A percentile compares a stretch with the other conserved stretches of the same genome.
Evolutionary conservation across 768 basidiomycete genomes (phyloP).

Genomic region (Sarcomyxa edulis): DNA sequence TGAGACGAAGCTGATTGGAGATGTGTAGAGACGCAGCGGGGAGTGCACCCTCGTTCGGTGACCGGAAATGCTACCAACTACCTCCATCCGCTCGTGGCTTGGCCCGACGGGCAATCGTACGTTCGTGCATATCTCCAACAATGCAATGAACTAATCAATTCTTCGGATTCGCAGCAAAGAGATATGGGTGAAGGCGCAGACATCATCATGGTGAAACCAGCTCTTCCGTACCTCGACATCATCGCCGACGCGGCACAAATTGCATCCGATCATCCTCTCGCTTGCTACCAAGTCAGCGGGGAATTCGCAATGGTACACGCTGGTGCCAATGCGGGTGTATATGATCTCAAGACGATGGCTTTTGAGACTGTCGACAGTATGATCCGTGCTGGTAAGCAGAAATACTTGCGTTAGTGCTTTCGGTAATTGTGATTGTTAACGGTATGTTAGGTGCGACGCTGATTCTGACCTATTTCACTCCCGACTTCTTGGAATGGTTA

Average conservation of each 20-base stretch:
- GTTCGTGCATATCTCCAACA: conserved; percentile 22
- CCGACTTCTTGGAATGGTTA: conserved; percentile 90
- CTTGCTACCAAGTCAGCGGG: conserved; percentile 95
- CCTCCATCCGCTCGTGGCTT: conserved; percentile 86
- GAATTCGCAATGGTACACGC: conserved; percentile 98
- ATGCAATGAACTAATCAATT: conserved; percentile 1
- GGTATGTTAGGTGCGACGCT: conserved; percentile 84
- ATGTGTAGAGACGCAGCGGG: conserved; percentile 87
- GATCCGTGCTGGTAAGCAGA: conserved; percentile 88
- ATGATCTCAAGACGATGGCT: conserved; percentile 87
- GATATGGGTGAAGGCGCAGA: conserved; percentile 92
- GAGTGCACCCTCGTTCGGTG: conserved; percentile 89
- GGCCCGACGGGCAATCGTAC: conserved; percentile 87
- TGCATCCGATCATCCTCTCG: conserved; percentile 85
- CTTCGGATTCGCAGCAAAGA: conserved; percentile 54
- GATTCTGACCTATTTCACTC: conserved; percentile 94
- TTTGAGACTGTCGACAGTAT: conserved; percentile 91
- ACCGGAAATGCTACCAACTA: conserved; percentile 98
- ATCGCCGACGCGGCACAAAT: conserved; percentile 83
- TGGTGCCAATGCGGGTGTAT: conserved; percentile 91
- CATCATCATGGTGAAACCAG: conserved; percentile 98
- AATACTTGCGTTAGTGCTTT: background rate
- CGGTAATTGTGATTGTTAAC: too few species aligned
- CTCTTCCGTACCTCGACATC: conserved; percentile 94
- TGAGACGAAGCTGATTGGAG: too few species aligned